Base-by-base conservation (phyloP, 202 grass and related monocot genomes). In the Brachypodium distachyon region DNA sequence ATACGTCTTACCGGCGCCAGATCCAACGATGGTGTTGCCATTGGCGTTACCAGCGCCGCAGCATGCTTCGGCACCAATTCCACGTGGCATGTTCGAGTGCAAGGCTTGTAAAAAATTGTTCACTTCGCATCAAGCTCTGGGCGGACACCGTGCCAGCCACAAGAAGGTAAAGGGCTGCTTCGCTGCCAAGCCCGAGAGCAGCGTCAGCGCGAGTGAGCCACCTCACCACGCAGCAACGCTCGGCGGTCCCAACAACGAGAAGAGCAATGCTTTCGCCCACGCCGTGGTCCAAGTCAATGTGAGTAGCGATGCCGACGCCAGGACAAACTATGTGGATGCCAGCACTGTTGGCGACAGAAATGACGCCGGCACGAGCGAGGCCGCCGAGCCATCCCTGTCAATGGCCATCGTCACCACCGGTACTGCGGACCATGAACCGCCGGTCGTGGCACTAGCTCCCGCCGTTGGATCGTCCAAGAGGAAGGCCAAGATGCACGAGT, bases 141-240 rank as follows among this genome's bases (percentile, higher is more conserved):
- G 94, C 8, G 90, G 94, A 0, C 94, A 97, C 76, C 77, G 94
- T 4, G 94, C 94, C 38, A 97, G 94, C 72, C 94, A 97, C 65
- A 97, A 93, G 61, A 97, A 93, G 41, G 94, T 97, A 6, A 97
- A 93, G 68, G 90, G 90, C 0, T 97, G 94, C 72, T 97, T 91
- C 27, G 84, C 90, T 0, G 78, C 76, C 6, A 67, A 38, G 58
- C 33, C 81, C 26, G 85, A 86, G 7, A 58, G 14, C 74, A 83
- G 79, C 8, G 26, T 5, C 34, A 70, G 79, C 8, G 26, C 4
- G 28, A 70, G 6, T 26, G 78, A 87, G 31, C 19, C 47, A 58
- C 4, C 42, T 1, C 56, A 54, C 6, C 56, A 49, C 5, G 58
- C 49, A 5, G 17, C 11, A 19, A 4, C 23, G n/a, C n/a, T n/a